phyloP scores from a whole-genome alignment of 148 eudicot species.

The Simmondsia chinensis region DNA sequence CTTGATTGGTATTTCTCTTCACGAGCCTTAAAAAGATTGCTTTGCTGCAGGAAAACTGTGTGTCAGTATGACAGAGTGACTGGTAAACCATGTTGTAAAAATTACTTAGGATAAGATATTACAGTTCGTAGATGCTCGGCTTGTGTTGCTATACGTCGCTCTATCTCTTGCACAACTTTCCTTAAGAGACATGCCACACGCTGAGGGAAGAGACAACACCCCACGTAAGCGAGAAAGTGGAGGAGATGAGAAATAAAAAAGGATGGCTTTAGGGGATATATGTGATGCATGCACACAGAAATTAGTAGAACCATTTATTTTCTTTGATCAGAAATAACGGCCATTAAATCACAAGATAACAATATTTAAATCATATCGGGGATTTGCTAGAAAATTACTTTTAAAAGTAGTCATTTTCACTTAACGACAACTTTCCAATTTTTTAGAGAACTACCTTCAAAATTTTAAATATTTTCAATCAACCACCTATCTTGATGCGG shows the following conservation, averaged over 20 bases:
- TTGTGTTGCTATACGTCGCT: constrained; percentile 83
- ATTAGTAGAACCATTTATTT: too few relatives aligned
- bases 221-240: too few relatives aligned
- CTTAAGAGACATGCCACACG: constrained; percentile 81
- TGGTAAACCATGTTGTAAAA: background rate
- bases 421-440: too few relatives aligned
- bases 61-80: background rate
- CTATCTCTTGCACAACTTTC: constrained; percentile 95
- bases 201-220: too few relatives aligned
- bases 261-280: background rate
- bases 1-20: constrained; percentile 90
- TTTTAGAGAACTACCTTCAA: too few relatives aligned
- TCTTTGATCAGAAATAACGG: too few relatives aligned
- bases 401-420: too few relatives aligned
- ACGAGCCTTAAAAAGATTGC: constrained; percentile 68
- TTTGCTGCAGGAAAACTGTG: constrained; percentile 48
- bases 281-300: background rate
- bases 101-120: constrained; percentile 11
- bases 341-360: too few relatives aligned
- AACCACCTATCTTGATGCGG: too few relatives aligned
- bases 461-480: too few relatives aligned
- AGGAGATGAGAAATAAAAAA: background rate
- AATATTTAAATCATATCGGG: too few relatives aligned
- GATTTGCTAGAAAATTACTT: too few relatives aligned
- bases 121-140: constrained; percentile 86